Evolutionary conservation across 2,329 filamentous ascomycete genomes (phyloP), one percentile per base, ranked within the genome.

Genomic region (Alternaria triticina): DNA sequence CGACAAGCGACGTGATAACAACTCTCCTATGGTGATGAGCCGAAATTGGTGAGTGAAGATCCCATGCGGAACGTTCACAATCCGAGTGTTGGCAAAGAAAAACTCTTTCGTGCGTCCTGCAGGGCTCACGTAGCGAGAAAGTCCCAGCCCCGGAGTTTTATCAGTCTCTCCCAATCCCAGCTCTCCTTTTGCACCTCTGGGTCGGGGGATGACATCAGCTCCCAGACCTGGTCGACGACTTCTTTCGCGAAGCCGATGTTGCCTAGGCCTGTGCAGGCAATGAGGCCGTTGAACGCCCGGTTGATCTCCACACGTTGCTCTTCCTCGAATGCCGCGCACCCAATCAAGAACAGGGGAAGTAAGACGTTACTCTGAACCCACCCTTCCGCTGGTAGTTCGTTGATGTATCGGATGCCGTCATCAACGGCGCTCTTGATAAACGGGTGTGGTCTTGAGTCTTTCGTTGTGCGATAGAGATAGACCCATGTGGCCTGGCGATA

Each of bases 141-240:
- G 70, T 89, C 87, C 83, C 86, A 88, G 20, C 85, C 84, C 79
- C 87, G 85, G 54, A 83, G 81, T 51, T 83, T 79, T 65, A 89
- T 87, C 62, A 89, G 86, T 63, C 80, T 85, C 76, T 89, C 87
- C 87, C 87, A 89, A 74, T 89, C 87, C 87, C 87, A 89, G 58
- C 46, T 57, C 27, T 57, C 54, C 27, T 55, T 60, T 25, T 56
- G 54, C 22, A 84, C 86, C 59, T 87, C 84, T 61, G 84, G 82
- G 54, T 85, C 85, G 1, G 82, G 82, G 17, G 78, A 80, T 67
- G 89, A 87, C 87, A 89, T 89, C 57, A 87, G 79, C 61, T 46
- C 44, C 87, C 87, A 90, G 20, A 89, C 82, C 61, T 81, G 83
- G 58, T 85, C 79, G 17, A 89, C 86, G 9, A 89, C 84, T 59